These are phyloP conservation scores for Verticillium nonalfalfae DNA, from an alignment of 2,329 filamentous ascomycete species.

Conservation along the genomic window DNA sequence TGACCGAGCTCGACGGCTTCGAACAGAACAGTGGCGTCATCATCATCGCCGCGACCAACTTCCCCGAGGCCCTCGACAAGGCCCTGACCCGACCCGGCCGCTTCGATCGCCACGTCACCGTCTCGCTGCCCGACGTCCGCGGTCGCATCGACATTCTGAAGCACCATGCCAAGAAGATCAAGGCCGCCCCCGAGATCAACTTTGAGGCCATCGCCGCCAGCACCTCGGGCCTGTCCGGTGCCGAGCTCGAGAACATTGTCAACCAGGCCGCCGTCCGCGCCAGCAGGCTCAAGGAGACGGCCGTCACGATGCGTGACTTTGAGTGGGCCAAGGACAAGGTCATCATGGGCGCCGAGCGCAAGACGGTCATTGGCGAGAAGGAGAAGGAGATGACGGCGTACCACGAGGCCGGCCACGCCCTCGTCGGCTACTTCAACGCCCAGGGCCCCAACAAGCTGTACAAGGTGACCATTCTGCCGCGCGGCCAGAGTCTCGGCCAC, in stretches of 20 bases:
- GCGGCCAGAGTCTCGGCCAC: constrained; percentile 78
- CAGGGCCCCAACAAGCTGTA: constrained; percentile 74
- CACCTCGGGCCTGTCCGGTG: constrained; percentile 88
- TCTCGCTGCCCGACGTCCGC: constrained; percentile 85
- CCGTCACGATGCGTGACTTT: constrained; percentile 73
- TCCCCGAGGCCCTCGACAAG: constrained; percentile 90
- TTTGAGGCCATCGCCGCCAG: constrained; percentile 77
- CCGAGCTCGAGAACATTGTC: constrained; percentile 92
- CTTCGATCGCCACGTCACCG: constrained; percentile 88
- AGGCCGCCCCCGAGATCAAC: constrained; percentile 73
- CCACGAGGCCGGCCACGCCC: constrained; percentile 90
- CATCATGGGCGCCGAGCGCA: constrained; percentile 90
- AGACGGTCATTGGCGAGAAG: constrained; percentile 82
- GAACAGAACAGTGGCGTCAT: constrained; percentile 92
- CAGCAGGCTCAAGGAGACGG: constrained; percentile 74
- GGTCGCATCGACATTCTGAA: constrained; percentile 89
- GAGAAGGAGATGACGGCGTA: constrained; percentile 96
- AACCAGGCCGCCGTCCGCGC: constrained; percentile 94
- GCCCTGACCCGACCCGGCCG: constrained; percentile 94
- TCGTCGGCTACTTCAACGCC: constrained; percentile 76
- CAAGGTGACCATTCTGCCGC: constrained; percentile 94
- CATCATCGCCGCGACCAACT: constrained; percentile 93
- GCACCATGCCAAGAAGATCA: constrained; percentile 90
- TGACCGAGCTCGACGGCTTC: constrained; percentile 96
- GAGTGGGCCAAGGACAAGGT: constrained; percentile 99